Base-by-base conservation (phyloP, 768 basidiomycete genomes). In the Russula olivacea region DNA sequence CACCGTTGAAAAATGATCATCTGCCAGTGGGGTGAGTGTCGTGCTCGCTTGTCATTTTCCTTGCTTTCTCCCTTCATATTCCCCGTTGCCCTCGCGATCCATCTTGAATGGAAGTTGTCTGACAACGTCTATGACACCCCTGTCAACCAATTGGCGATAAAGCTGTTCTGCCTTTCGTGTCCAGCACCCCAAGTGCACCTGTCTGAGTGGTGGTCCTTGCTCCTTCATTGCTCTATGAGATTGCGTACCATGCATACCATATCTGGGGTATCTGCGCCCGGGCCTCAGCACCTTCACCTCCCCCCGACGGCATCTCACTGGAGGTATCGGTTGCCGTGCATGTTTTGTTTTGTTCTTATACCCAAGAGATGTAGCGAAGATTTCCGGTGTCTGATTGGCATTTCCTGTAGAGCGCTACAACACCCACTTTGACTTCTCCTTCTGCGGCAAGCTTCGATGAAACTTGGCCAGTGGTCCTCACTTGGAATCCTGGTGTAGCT, bases 391-490 rank as follows among this genome's bases (percentile, higher is more conserved):
- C 59, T 64, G 54, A 60, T 54, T 15, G 14, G 15, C 11, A n/a
- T 17, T 48, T 50, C 53, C n/a, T 28, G 47, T 61, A 74, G 72
- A 61, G 48, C 28, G 34, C 59, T 23, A 52, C 64, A 9, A 73
- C 73, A 8, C 79, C 78, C 15, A 68, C 73, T 43, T 70, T 77
- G 58, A 79, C 77, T 5, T 77, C 73, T 38, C 72, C 73, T 40
- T 78, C 79, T 30, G 77, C 76, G 36, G 74, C 77, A 25, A 72
- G 74, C 4, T 79, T 78, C 10, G 79, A 80, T 61, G 78, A 77
- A 63, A 78, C 76, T 17, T 75, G 71, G 15, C 72, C 72, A 25
- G 72, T 74, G 69, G 69, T 19, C 67, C 72, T 17, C 64, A 28
- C 34, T 11, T 58, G 34, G 41, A 32, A 49, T 47, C 52, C 58